Conservation (phyloP, 305 asterid species). For the Coffea humblotiana region DNA sequence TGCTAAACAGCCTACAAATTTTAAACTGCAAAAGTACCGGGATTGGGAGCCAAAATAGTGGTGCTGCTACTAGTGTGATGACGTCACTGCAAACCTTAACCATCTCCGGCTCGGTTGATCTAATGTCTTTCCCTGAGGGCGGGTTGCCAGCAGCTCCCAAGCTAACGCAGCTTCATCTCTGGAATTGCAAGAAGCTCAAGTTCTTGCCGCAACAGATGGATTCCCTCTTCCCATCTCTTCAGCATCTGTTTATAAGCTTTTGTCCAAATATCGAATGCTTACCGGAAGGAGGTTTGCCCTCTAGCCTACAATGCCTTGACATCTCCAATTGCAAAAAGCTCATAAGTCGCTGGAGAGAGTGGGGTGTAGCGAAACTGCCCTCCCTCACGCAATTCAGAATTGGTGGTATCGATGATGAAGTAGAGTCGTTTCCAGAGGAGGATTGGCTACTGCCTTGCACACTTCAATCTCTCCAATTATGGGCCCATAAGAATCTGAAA, state of each 20-base stretch:
- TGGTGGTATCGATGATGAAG: neutral
- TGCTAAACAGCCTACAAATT: too few relatives aligned
- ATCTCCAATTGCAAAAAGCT: neutral
- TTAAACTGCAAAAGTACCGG: too few relatives aligned
- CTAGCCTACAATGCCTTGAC: neutral
- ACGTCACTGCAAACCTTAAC: conserved; percentile 18
- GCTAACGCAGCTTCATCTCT: neutral
- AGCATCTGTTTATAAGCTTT: accelerated
- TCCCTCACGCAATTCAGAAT: conserved; percentile 19
- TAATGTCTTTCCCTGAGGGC: neutral
- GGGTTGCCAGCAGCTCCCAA: neutral
- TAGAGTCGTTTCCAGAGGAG: too few relatives aligned
- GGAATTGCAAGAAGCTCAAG: conserved; percentile 2
- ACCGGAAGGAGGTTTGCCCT: too few relatives aligned
- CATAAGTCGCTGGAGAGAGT: neutral
- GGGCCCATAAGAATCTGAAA: neutral
- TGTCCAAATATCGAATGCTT: conserved; percentile 10
- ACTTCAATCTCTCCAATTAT: neutral
- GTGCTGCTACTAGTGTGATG: neutral
- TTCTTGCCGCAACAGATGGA: conserved; percentile 14
- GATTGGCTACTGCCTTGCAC: conserved; percentile 8
- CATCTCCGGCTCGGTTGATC: conserved; percentile 20
- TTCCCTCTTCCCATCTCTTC: conserved; percentile 13
- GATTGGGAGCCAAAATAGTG: too few relatives aligned
- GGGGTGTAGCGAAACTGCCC: too few relatives aligned